Conservation (phyloP, 2,329 filamentous ascomycete genomes). For the Nothomitra cinnamomea region DNA sequence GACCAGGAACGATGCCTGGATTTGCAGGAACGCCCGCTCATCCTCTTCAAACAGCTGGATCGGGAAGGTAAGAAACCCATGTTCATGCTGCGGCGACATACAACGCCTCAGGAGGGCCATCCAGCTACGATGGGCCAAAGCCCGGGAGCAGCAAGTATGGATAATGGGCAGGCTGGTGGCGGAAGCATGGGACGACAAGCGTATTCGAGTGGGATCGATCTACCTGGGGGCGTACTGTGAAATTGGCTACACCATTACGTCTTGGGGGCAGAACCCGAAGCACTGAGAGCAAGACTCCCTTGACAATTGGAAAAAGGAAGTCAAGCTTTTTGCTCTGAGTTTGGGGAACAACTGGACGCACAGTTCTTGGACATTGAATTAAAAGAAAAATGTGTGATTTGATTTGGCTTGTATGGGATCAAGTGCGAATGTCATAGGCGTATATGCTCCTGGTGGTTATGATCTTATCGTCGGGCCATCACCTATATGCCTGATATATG, state of each 20-base stretch:
- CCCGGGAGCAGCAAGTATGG: background rate
- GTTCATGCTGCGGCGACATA: constrained; percentile 67
- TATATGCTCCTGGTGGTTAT: no score
- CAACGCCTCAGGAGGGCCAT: background rate
- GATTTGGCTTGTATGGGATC: no score
- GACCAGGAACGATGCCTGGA: constrained; percentile 90
- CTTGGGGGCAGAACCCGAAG: no score
- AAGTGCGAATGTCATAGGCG: no score
- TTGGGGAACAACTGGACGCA: no score
- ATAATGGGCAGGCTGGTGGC: background rate
- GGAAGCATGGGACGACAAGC: background rate
- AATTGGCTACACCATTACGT: background rate
- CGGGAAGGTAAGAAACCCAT: constrained; percentile 96
- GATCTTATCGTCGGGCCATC: no score
- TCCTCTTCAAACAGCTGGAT: constrained; percentile 92
- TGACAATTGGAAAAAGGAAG: no score
- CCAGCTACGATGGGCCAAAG: background rate
- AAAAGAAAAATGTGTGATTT: no score
- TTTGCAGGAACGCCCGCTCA: constrained; percentile 81
- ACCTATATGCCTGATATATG: no score
- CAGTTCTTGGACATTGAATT: no score
- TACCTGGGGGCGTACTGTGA: constrained; percentile 5
- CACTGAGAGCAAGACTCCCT: no score
- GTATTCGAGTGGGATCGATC: constrained; percentile 1
- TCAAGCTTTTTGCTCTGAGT: no score